Evolutionary conservation across 2,329 filamentous ascomycete species (phyloP).

Genomic region (Hypoxylon sp.): DNA sequence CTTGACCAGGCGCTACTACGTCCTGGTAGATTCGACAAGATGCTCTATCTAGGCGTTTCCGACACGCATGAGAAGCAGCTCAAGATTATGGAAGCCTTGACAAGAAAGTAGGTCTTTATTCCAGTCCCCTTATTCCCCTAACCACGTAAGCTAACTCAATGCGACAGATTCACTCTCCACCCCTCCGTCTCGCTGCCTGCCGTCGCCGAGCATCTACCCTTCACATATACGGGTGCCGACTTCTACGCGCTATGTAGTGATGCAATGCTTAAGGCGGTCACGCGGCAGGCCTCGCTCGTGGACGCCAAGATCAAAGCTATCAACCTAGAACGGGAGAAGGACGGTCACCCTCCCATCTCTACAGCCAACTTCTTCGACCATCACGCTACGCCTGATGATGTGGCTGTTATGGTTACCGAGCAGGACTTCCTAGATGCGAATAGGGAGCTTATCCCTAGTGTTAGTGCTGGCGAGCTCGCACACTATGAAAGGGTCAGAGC

Average conservation of each 20-base stretch:
- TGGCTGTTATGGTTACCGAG: slow-evolving; percentile 89
- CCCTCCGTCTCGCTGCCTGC: slow-evolving; percentile 81
- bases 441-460: slow-evolving; percentile 89
- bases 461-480: slow-evolving; percentile 89
- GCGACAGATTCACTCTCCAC: slow-evolving; percentile 82
- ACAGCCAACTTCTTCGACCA: slow-evolving; percentile 98
- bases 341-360: slow-evolving; percentile 69
- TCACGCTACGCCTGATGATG: slow-evolving; percentile 83
- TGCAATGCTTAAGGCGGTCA: slow-evolving; percentile 98
- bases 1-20: slow-evolving; percentile 90
- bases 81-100: slow-evolving; percentile 93
- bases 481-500: slow-evolving; percentile 90
- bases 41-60: slow-evolving; percentile 96
- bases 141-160: slow-evolving; percentile 24
- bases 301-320: slow-evolving; percentile 85
- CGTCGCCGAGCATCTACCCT: slow-evolving; percentile 84
- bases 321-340: slow-evolving; percentile 64
- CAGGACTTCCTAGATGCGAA: slow-evolving; percentile 88
- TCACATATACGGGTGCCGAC: slow-evolving; percentile 97
- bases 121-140: neutral
- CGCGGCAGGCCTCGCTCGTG: slow-evolving; percentile 85
- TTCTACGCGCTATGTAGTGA: slow-evolving; percentile 98
- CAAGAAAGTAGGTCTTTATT: slow-evolving; percentile 80
- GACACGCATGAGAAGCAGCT: slow-evolving; percentile 98
- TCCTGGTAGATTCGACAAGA: slow-evolving; percentile 96